Base-by-base conservation (phyloP, 768 basidiomycete species). In the Mycena polygramma region DNA sequence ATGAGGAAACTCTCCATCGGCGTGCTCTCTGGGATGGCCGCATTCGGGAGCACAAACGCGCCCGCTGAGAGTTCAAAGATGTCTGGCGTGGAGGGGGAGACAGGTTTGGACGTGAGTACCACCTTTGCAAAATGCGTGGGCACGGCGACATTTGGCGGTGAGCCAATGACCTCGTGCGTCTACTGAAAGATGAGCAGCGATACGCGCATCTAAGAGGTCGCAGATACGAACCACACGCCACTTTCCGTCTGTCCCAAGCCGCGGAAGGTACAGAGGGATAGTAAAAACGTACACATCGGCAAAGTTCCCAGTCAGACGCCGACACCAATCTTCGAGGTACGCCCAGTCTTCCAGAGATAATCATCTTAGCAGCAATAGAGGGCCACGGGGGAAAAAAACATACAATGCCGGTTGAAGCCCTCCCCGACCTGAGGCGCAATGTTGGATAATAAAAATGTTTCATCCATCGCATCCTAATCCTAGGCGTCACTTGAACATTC, bases 121-220 rank as follows among this genome's bases (percentile, higher is more conserved):
- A 98, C 97, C 80, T 99, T 99, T 39, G 97, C 97, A 79, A 99
- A 99, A 79, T 99, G 98, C 7, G 98, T 99, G 2, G 98, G 98
- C 20, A 99, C 98, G 57, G 94, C 86, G 68, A 98, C 85, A 76
- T 93, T 95, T 14, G 96, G 95, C 14, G 96, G 95, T 20, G 87
- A 88, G 0, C 98, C 98, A 73, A 99, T 99, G 51, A 99, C 93
- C 86, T 99, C 97, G 78, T 99, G 91, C 4, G 88, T 91, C 96
- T 98, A 74, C 10, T 55, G 41, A 62, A 53, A 48, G 54, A 59
- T 43, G 45, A 17, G 62, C 55, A n/a, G n/a, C n/a, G 9, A 41
- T 43, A 51, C 58, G 24, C 41, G 41, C 41, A 30, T 58, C 2
- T 14, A 35, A 53, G 2, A 20, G 9, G n/a, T 7, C 43, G 43